Evolutionary conservation across 257 asterid species (phyloP), one percentile per base, ranked within the genome.

Genomic region (Fraxinus quadrangulata): DNA sequence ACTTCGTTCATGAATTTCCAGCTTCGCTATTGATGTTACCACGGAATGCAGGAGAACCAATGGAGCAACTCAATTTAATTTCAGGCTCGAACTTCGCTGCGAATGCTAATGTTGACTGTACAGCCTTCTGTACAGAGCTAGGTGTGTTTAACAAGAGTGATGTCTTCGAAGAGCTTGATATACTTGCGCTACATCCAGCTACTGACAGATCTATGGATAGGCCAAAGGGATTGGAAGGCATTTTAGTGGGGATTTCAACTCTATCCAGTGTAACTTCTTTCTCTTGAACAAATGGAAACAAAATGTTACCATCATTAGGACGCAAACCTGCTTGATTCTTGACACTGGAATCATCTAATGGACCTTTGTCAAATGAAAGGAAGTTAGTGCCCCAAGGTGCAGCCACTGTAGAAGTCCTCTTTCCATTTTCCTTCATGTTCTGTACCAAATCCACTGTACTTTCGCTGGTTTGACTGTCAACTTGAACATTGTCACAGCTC

Each of bases 21-120:
- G 68, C 79, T 75, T 73, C 79, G 61, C 67, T 12, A 28, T 74
- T 81, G 82, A 72, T 65, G 78, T 33, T 26, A 76, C 75, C 26
- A 65, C 16, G 56, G 37, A 26, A 61, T 70, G 34, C 40, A 37
- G 81, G 34, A 70, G 71, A 70, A 65, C 59, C 77, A 72, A 42
- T 80, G 39, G 83, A 74, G 69, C 75, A 65, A 30, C 82, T 79
- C 45, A 78, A 75, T 92, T 74, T 92, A 74, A 89, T 86, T 45
- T 77, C 83, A 67, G 91, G 79, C 76, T 92, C 96, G 67, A 94
- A 83, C 83, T 90, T 86, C 37, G 90, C 93, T 28, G 98, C 98
- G 74, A 89, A 90, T 31, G 94, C 89, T 75, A 95, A 78, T 66
- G 97, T 86, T 81, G 97, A 86, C 31, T 83, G 87, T 73, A 93